Evolutionary conservation across 2,329 filamentous ascomycete genomes (phyloP), one percentile per base, ranked within the genome.

Genomic region (Chaetothyriales sp.): DNA sequence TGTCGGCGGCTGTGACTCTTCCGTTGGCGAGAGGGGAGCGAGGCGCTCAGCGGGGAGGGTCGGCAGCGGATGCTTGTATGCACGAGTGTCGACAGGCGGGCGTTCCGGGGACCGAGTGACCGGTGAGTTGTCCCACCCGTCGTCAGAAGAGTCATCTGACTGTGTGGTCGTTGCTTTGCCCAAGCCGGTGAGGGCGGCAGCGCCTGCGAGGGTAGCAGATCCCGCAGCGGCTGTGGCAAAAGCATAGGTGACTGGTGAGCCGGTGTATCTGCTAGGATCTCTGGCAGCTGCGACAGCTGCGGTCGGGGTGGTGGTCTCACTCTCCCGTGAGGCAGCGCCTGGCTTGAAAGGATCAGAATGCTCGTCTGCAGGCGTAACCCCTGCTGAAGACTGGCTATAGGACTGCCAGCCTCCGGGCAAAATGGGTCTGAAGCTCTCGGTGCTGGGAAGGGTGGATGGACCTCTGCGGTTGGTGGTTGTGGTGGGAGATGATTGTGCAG

Each of bases 361-460:
- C 10, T 43, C 46, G 42, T 48, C 44, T 19, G 28, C 22, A 28
- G 54, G 49, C 10, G 47, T 51, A 12, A 12, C 43, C 45, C 45
- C 28, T 5, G 45, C 53, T n/a, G 49, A 51, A 19, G 51, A 50
- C 15, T n/a, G 47, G 2, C 67, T 65, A 53, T 67, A 73, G 28
- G 74, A 77, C 49, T 75, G 68, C 74, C 74, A 77, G 49, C 70
- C 71, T 19, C 74, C 74, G 42, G 74, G 74, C 28, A 77, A 60
- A 49, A 72, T 66, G 12, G 74, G 74, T 49, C 70, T 66, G 57
- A 76, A 77, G 53, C 70, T 73, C 44, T 60, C 60, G 46, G 19
- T 53, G 26, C 15, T 66, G 67, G 43, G 65, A 59, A 47, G 57
- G 19, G 48, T 36, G 22, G 36, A 12, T 10, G 55, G 53, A 9